Evolutionary conservation across 306 rosid genomes (phyloP).

Genomic region (Quercus aquifolioides): DNA sequence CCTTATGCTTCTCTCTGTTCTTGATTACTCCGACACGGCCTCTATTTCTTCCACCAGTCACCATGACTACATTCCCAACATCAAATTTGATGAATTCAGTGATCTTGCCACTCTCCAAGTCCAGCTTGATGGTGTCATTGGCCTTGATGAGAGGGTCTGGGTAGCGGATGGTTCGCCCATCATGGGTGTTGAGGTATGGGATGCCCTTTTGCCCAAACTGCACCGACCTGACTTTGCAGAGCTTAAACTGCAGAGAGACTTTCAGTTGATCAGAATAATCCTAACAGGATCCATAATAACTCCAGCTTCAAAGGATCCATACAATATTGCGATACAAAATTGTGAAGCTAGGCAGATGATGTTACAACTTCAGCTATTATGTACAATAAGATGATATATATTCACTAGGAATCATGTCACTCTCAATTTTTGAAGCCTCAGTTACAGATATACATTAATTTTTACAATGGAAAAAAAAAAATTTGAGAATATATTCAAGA

Average conservation of each 20-base stretch:
- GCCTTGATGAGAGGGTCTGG: slow-evolving; percentile 83
- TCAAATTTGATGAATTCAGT: slow-evolving; percentile 68
- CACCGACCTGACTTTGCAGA: slow-evolving; percentile 73
- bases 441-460: background rate
- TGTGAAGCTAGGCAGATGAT: background rate
- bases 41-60: slow-evolving; percentile 73
- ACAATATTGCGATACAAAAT: background rate
- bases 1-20: slow-evolving; percentile 81
- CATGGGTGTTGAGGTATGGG: slow-evolving; percentile 74
- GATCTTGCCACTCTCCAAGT: slow-evolving; percentile 61
- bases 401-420: background rate
- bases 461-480: background rate
- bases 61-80: slow-evolving; percentile 82
- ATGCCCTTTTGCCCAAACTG: slow-evolving; percentile 77
- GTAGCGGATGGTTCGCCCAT: slow-evolving; percentile 86
- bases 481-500: background rate
- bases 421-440: background rate
- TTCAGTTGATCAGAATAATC: background rate
- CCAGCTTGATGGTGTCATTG: slow-evolving; percentile 82
- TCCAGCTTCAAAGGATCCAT: background rate
- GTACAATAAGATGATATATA: background rate
- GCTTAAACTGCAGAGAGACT: slow-evolving; percentile 51
- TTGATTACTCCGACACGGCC: slow-evolving; percentile 89
- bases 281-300: background rate
- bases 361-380: background rate